phyloP scores from a whole-genome alignment of 805 yeast genomes.

The Candida loeiensis region DNA sequence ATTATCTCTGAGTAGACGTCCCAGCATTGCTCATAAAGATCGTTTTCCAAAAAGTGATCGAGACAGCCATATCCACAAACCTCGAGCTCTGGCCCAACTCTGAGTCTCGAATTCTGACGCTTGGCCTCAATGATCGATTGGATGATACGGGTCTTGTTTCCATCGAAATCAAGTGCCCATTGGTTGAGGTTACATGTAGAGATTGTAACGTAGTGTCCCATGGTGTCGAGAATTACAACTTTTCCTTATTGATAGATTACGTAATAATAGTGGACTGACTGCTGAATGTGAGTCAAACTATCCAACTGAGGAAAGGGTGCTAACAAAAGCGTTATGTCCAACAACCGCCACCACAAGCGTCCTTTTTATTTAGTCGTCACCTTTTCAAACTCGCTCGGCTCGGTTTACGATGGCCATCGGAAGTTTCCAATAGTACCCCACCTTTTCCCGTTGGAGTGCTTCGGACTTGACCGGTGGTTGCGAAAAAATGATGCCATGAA shows the following conservation, averaged over 20 bases:
- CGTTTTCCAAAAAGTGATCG: constrained; percentile 92
- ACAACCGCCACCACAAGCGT: too few relatives aligned
- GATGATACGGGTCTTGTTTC: constrained; percentile 87
- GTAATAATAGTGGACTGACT: too few relatives aligned
- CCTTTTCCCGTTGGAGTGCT: too few relatives aligned
- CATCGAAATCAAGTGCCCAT: constrained; percentile 98
- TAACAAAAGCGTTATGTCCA: not conserved
- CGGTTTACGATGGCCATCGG: too few relatives aligned
- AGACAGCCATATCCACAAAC: constrained; percentile 91
- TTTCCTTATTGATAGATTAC: not conserved
- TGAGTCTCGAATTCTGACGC: constrained; percentile 63
- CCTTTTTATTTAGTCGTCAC: too few relatives aligned
- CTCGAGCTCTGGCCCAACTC: constrained; percentile 98
- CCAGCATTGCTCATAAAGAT: constrained; percentile 88
- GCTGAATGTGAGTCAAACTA: not conserved
- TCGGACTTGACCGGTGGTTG: not conserved
- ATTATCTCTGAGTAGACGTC: constrained; percentile 84
- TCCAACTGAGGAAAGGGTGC: not conserved
- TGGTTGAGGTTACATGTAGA: constrained; percentile 95
- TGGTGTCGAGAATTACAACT: constrained; percentile 21
- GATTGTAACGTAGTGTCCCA: constrained; percentile 85
- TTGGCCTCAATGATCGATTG: constrained; percentile 80
- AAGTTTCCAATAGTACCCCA: too few relatives aligned
- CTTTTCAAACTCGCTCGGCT: too few relatives aligned
- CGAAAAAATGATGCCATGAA: not conserved